These are phyloP conservation scores for Immersiporthe knoxdaviesiana DNA, from an alignment of 2,329 filamentous ascomycete species.

Conservation along the genomic window DNA sequence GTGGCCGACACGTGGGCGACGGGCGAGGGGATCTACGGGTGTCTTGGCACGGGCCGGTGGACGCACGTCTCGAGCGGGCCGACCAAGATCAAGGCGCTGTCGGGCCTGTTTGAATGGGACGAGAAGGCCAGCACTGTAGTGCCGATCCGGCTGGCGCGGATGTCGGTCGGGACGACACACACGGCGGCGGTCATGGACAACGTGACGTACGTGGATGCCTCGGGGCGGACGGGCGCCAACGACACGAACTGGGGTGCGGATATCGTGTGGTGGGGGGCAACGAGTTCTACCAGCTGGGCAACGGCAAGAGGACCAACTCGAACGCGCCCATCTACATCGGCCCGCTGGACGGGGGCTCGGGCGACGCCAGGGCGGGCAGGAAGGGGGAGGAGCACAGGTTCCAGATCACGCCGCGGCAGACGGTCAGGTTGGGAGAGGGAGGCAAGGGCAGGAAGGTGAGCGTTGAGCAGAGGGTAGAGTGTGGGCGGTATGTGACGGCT, in stretches of 20 bases:
- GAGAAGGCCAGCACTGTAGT: conserved; percentile 68
- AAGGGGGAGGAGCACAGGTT: conserved; percentile 71
- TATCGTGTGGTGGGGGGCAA: conserved; percentile 95
- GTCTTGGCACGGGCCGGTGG: conserved; percentile 85
- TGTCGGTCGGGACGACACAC: conserved; percentile 81
- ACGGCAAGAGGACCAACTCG: conserved; percentile 82
- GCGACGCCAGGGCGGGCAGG: conserved; percentile 63
- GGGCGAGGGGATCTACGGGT: conserved; percentile 82
- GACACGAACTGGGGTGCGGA: conserved; percentile 89
- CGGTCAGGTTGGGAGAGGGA: conserved; percentile 63
- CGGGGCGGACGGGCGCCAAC: conserved; percentile 56
- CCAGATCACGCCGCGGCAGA: conserved; percentile 77
- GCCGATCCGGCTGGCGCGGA: conserved; percentile 75
- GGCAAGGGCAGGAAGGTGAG: conserved; percentile 69
- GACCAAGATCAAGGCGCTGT: conserved; percentile 80
- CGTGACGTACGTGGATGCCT: conserved; percentile 66
- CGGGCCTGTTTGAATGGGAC: conserved; percentile 84
- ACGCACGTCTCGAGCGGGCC: conserved; percentile 81
- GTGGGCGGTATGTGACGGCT: conserved; percentile 78
- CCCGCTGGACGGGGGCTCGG: conserved; percentile 65
- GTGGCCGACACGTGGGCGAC: conserved; percentile 84
- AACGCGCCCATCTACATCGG: conserved; percentile 77
- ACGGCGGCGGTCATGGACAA: conserved; percentile 84
- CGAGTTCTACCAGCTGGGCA: conserved; percentile 90
- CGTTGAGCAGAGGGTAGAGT: conserved; percentile 86